These are phyloP conservation scores for Elasticomyces elasticus DNA, from an alignment of 495 filamentous ascomycete genomes.

Conservation along the genomic window DNA sequence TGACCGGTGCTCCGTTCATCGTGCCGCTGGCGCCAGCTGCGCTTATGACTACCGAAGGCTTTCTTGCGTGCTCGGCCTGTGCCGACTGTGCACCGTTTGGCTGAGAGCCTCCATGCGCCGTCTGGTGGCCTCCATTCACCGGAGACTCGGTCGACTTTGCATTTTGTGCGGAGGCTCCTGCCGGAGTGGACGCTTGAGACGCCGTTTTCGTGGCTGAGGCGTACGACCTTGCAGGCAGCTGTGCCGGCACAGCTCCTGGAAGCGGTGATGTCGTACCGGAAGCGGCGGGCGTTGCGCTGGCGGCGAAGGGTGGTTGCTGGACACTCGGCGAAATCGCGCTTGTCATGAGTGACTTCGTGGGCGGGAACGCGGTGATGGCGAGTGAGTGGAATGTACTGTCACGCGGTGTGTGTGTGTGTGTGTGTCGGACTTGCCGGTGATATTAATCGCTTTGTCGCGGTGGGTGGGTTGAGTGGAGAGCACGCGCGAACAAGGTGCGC, in stretches of 20 bases:
- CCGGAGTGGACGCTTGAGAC: conserved; percentile 53
- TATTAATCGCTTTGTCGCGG: neutral
- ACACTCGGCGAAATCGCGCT: conserved; percentile 30
- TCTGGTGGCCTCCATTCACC: conserved; percentile 71
- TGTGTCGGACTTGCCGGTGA: conserved; percentile 1
- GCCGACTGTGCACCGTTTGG: conserved; percentile 29
- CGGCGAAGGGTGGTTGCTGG: conserved; percentile 40
- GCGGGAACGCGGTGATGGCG: neutral
- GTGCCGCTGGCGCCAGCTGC: conserved; percentile 64
- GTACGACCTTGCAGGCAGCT: conserved; percentile 49
- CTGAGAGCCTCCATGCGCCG: conserved; percentile 41
- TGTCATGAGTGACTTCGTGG: conserved; percentile 32
- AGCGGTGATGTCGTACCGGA: conserved; percentile 52
- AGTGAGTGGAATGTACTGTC: neutral
- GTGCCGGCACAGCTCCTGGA: conserved; percentile 52
- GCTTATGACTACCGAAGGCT: conserved; percentile 71
- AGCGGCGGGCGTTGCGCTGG: conserved; percentile 47
- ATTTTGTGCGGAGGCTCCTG: conserved; percentile 67
- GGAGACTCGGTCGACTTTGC: conserved; percentile 69
- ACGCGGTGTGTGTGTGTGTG: neutral
- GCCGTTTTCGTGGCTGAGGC: conserved; percentile 70
- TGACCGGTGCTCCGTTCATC: conserved; percentile 61
- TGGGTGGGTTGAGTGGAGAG: conserved; percentile 8
- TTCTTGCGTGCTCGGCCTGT: conserved; percentile 60
- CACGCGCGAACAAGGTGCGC: conserved; percentile 1